phyloP scores from a whole-genome alignment of 805 yeast species.

The Saturnispora ahearnii region DNA sequence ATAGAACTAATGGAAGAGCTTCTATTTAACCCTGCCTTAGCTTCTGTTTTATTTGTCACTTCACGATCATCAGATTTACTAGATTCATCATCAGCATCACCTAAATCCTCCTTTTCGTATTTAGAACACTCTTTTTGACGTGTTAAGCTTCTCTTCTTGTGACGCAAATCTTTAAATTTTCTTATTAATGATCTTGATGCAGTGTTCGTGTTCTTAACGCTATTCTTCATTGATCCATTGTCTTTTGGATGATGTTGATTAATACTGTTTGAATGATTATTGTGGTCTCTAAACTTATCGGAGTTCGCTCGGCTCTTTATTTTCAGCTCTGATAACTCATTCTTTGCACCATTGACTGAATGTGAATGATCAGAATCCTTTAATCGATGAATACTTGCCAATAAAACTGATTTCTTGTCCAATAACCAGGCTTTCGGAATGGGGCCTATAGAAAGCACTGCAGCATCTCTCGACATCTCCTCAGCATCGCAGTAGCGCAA shows the following conservation, averaged over 20 bases:
- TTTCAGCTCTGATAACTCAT: not conserved
- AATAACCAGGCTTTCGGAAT: slow-evolving; percentile 50
- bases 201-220: not conserved
- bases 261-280: not conserved
- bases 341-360: not conserved
- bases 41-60: not conserved
- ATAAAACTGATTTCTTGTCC: slow-evolving; percentile 20
- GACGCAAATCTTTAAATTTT: not conserved
- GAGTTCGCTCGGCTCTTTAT: not conserved
- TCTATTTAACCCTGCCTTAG: not conserved
- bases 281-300: not conserved
- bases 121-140: not conserved
- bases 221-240: not conserved
- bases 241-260: not conserved
- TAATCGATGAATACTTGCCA: slow-evolving; percentile 9
- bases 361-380: not conserved
- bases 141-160: not conserved
- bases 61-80: not conserved
- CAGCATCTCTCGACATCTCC: slow-evolving; percentile 41
- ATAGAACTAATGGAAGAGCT: not conserved
- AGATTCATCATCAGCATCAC: not conserved
- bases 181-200: not conserved
- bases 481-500: slow-evolving; percentile 42
- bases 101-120: not conserved
- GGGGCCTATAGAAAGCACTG: slow-evolving; percentile 44